Conservation (phyloP, 108 stramenopile species). For the Chaetoceros tenuissimus region DNA sequence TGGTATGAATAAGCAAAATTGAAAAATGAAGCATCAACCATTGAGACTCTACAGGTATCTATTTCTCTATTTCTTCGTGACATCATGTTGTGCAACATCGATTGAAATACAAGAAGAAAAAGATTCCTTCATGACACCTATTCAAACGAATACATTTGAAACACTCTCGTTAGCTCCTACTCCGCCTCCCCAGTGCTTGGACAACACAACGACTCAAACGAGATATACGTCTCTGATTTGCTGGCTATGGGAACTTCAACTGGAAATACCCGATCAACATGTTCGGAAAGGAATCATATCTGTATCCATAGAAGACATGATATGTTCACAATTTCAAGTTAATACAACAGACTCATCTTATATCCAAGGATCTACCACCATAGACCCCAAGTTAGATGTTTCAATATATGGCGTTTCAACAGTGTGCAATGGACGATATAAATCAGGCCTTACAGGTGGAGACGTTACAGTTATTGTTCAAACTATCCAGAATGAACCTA, state of each 20-base stretch:
- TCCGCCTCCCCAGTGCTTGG: not conserved
- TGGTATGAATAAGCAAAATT: too few relatives aligned
- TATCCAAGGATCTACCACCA: conserved; percentile 1
- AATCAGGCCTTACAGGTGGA: conserved; percentile 38
- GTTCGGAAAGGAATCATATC: conserved; percentile 35
- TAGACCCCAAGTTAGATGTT: conserved; percentile 11
- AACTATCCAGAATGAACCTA: not conserved
- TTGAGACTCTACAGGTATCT: too few relatives aligned
- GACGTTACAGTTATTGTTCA: conserved; percentile 23
- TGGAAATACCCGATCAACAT: conserved; percentile 38
- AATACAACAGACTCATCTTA: conserved; percentile 9
- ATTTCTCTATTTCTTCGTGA: too few relatives aligned
- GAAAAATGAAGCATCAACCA: too few relatives aligned
- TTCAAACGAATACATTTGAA: too few relatives aligned
- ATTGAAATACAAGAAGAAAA: too few relatives aligned
- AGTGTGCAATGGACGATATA: conserved; percentile 48
- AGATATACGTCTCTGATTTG: conserved; percentile 53
- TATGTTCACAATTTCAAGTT: conserved; percentile 38
- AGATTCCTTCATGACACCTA: too few relatives aligned
- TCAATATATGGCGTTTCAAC: conserved; percentile 24
- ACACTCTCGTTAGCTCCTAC: too few relatives aligned
- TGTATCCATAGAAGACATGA: conserved; percentile 33
- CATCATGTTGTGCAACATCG: too few relatives aligned
- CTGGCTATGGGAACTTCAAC: conserved; percentile 47
- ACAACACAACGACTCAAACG: conserved; percentile 6